These are phyloP conservation scores for Tylopilus subfusipes DNA, from an alignment of 768 basidiomycete species.

Conservation along the genomic window DNA sequence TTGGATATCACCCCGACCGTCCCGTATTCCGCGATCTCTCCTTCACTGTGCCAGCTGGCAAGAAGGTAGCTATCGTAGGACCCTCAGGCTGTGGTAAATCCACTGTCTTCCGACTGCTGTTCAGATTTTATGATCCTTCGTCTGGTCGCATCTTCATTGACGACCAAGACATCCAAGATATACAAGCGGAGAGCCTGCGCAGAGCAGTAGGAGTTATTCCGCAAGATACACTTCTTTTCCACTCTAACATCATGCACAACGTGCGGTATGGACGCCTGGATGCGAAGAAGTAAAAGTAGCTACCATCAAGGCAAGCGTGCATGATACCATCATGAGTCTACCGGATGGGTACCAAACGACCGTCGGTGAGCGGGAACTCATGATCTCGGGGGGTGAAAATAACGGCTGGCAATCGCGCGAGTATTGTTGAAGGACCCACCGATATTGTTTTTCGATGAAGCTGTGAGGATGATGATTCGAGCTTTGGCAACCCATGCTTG, in stretches of 20 bases:
- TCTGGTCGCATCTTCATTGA: slow-evolving; percentile 83
- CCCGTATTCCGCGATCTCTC: slow-evolving; percentile 87
- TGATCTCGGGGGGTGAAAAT: slow-evolving; percentile 99
- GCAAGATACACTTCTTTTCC: slow-evolving; percentile 97
- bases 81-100: slow-evolving; percentile 98
- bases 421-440: slow-evolving; percentile 92
- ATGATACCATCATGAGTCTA: slow-evolving; percentile 70
- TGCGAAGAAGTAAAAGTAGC: slow-evolving; percentile 85
- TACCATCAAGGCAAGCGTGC: slow-evolving; percentile 83
- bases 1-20: slow-evolving; percentile 88
- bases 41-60: slow-evolving; percentile 92
- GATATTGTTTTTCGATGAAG: slow-evolving; percentile 98
- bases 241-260: slow-evolving; percentile 93
- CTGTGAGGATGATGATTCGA: slow-evolving; percentile 63
- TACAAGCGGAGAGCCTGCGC: slow-evolving; percentile 72
- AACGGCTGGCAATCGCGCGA: slow-evolving; percentile 90
- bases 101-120: slow-evolving; percentile 90
- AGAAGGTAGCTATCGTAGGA: slow-evolving; percentile 96
- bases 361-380: slow-evolving; percentile 94
- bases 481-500: no score
- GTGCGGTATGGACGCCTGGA: slow-evolving; percentile 87
- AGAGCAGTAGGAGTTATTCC: slow-evolving; percentile 88
- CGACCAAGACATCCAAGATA: slow-evolving; percentile 75
- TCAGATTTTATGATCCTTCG: slow-evolving; percentile 87
- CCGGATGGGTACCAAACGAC: slow-evolving; percentile 87